phyloP scores from a whole-genome alignment of 2,329 filamentous ascomycete genomes.

The Microdochium bolleyi region DNA sequence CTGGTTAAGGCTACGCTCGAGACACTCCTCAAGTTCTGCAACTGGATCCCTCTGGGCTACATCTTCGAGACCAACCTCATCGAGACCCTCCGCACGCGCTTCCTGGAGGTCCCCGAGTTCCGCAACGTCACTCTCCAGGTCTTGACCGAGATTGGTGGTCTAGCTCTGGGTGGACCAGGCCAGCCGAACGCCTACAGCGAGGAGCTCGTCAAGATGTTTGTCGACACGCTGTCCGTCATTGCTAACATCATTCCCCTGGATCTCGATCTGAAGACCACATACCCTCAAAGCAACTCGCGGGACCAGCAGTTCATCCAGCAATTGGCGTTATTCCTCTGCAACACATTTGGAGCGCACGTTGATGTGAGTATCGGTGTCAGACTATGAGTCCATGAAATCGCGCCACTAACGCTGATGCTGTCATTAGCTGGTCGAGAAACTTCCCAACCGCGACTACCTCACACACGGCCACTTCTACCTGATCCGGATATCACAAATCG shows the following conservation, averaged over 20 bases:
- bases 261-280: constrained; percentile 85
- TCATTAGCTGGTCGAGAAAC: constrained; percentile 76
- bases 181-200: constrained; percentile 76
- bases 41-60: constrained; percentile 98
- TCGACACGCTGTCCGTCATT: constrained; percentile 87
- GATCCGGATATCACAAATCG: constrained; percentile 96
- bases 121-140: constrained; percentile 95
- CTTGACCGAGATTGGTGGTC: constrained; percentile 89
- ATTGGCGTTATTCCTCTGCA: constrained; percentile 88
- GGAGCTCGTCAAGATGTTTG: constrained; percentile 97
- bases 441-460: constrained; percentile 91
- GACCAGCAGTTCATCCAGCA: constrained; percentile 99
- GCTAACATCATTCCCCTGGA: constrained; percentile 87
- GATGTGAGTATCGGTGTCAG: constrained; percentile 44
- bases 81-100: constrained; percentile 85
- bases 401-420: constrained; percentile 5
- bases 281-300: constrained; percentile 80
- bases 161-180: constrained; percentile 70
- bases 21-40: constrained; percentile 90
- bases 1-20: constrained; percentile 95
- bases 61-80: constrained; percentile 98
- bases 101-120: constrained; percentile 89
- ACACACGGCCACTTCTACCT: constrained; percentile 97
- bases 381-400: constrained; percentile 7
- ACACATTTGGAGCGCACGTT: constrained; percentile 92